Evolutionary conservation across 768 basidiomycete species (phyloP).

Genomic region (Auricularia sp.): DNA sequence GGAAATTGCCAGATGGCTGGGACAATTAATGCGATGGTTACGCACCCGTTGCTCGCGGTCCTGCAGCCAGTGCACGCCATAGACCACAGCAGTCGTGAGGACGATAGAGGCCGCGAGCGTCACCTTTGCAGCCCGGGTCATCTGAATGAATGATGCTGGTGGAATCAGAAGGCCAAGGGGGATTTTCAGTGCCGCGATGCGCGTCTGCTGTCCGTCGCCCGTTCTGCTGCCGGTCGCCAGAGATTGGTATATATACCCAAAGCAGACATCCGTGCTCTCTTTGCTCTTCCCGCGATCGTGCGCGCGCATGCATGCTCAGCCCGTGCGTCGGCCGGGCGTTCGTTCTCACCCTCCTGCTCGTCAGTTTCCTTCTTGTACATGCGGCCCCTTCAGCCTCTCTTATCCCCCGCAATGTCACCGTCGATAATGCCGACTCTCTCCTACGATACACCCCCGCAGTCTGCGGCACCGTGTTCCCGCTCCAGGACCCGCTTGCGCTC

Average conservation of each 20-base stretch:
- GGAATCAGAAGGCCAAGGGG: background rate
- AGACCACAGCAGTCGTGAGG: constrained; percentile 62
- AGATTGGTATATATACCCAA: background rate
- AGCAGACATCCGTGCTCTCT: background rate
- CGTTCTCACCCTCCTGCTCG: background rate
- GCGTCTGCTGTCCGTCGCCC: background rate
- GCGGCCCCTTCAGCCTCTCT: background rate
- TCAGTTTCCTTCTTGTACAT: background rate
- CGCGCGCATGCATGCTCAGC: background rate
- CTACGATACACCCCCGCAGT: background rate
- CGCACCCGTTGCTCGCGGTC: constrained; percentile 69
- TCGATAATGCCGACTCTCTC: background rate
- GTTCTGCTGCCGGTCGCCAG: background rate
- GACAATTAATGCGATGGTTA: background rate
- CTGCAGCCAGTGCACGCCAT: constrained; percentile 85
- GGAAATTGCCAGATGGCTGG: background rate
- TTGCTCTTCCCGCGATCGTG: background rate
- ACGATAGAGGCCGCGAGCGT: constrained; percentile 60
- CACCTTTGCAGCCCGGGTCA: constrained; percentile 64
- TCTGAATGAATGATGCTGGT: constrained; percentile 10
- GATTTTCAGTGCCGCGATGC: background rate
- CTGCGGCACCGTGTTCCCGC: background rate
- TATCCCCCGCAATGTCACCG: background rate
- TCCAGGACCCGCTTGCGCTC: background rate
- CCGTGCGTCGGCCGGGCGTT: background rate